Base-by-base conservation (phyloP, 2,329 filamentous ascomycete genomes). In the Colletotrichum liriopes region DNA sequence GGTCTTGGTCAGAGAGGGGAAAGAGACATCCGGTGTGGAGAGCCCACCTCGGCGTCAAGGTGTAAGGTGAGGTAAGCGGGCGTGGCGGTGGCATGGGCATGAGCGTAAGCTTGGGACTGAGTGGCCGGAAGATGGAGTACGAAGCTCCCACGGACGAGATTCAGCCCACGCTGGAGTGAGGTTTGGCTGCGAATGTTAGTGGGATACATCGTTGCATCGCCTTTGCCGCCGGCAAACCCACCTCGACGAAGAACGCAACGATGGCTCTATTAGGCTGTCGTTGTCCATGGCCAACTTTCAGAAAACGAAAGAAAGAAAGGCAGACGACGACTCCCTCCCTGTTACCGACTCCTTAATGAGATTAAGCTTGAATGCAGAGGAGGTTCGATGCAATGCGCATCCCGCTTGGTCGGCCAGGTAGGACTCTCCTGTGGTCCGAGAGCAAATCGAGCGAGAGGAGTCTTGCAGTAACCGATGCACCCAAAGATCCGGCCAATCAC, bases 61-160 rank as follows among this genome's bases (percentile, higher is more conserved):
- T n/a, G n/a, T 18, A 52, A 18, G 59, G 65, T 67, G 55, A 60
- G 45, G 60, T 65, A 65, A 64, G 66, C 58, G 52, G 61, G 51
- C 59, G 62, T 18, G 32, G 45, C 37, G 32, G 54, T 56, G 39
- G 52, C 63, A 47, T 59, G 39, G 26, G 39, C 58, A 56, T 37
- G 49, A 29, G 37, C 41, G 16, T 39, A 61, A 41, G 23, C 39
- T 45, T 39, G 18, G 35, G 35, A 11, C 35, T 20, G 47, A 11
- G 45, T 43, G 14, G 20, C 39, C 41, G 45, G 43, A 59, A 20
- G 55, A 47, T 37, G 56, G 37, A 45, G 59, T 47, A 45, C 39
- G 47, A 45, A 45, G 20, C 32, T 54, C 39, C 58, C 39, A 14
- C 52, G 37, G 29, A 41, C 58, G 47, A 58, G 41, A 64, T n/a